phyloP scores from a whole-genome alignment of 1,284 basidiomycete species.

The Melampsora americana region DNA sequence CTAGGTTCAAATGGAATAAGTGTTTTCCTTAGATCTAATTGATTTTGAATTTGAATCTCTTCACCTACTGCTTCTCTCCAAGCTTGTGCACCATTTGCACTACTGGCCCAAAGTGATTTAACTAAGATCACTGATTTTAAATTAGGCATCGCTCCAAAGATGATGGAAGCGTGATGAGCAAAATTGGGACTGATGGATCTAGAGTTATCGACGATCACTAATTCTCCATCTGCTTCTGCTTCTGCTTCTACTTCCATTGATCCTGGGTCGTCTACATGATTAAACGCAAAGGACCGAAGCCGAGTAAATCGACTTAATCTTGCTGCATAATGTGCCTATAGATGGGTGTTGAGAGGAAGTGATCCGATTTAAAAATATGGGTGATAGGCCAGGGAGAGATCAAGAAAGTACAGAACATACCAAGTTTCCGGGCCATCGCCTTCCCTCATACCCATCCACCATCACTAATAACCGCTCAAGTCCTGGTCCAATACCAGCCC shows the following conservation, averaged over 20 bases:
- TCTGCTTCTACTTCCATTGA: not conserved
- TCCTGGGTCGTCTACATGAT: not conserved
- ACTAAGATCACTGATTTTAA: not conserved
- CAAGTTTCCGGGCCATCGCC: not conserved
- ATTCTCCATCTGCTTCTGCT: not conserved
- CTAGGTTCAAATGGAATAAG: not conserved
- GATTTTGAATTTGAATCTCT: not conserved
- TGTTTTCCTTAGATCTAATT: not conserved
- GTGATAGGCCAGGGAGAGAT: not conserved
- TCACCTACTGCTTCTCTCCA: not conserved
- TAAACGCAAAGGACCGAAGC: not conserved
- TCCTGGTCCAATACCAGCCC: not conserved
- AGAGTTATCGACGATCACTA: not conserved
- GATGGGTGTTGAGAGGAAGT: too few relatives aligned
- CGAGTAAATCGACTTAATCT: not conserved
- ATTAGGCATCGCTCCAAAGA: not conserved
- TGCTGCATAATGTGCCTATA: conserved; percentile 3
- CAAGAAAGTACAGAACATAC: not conserved
- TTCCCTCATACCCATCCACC: not conserved
- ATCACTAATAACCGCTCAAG: not conserved
- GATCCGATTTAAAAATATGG: too few relatives aligned
- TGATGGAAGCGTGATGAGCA: not conserved
- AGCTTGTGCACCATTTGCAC: not conserved
- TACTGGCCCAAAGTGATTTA: conserved; percentile 4
- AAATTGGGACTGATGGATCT: not conserved